Conservation (phyloP, 352 stramenopile species). For the Phytophthora crassamura region DNA sequence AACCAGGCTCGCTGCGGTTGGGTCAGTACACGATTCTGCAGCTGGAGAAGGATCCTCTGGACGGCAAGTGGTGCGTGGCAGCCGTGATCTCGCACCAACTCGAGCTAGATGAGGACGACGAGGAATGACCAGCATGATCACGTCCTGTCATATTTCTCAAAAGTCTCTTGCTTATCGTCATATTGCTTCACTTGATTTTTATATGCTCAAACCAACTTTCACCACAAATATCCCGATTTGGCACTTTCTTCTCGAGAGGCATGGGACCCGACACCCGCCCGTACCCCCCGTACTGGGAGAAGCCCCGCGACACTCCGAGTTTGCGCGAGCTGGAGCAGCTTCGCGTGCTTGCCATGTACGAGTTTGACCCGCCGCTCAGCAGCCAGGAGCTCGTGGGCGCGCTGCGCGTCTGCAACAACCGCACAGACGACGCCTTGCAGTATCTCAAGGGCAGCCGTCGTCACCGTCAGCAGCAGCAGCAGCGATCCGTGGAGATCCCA, state of each 20-base stretch:
- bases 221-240: too few species aligned
- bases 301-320: constrained; percentile 31
- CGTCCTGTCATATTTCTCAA: constrained; percentile 7
- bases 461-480: background rate
- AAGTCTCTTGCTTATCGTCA: constrained; percentile 16
- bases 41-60: constrained; percentile 55
- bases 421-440: constrained; percentile 54
- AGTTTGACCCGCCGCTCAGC: constrained; percentile 58
- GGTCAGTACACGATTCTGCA: constrained; percentile 84
- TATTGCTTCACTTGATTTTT: too few species aligned
- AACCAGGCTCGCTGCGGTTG: constrained; percentile 61
- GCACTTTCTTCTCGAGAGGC: background rate
- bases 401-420: constrained; percentile 51
- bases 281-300: constrained; percentile 18
- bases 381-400: constrained; percentile 57
- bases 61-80: constrained; percentile 60
- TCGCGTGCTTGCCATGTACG: constrained; percentile 64
- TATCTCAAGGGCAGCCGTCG: constrained; percentile 53
- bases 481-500: constrained; percentile 9
- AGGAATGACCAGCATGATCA: constrained; percentile 4
- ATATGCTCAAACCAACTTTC: too few species aligned
- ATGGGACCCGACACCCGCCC: constrained; percentile 21
- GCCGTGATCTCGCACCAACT: constrained; percentile 54
- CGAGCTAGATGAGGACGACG: constrained; percentile 31
- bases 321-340: constrained; percentile 61